Percentiles rank a stretch among this genome's conserved stretches.
Evolutionary conservation across 805 yeast genomes (phyloP).

Genomic region (Wickerhamomyces sydowiorum): DNA sequence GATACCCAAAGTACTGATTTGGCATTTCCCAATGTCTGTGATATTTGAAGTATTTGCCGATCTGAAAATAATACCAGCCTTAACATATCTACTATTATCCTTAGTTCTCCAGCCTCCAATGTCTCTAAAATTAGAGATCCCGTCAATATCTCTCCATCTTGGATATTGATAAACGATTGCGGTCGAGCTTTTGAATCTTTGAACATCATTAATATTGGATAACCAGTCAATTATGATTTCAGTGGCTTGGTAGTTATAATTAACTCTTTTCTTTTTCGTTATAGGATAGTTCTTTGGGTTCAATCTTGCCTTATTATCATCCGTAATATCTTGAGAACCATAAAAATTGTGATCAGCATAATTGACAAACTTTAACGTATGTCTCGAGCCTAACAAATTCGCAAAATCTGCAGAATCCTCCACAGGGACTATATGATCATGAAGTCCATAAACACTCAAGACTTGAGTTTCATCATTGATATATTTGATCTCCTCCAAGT

Average conservation of each 20-base stretch:
- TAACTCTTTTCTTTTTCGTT: constrained; percentile 40
- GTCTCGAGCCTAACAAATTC: constrained; percentile 49
- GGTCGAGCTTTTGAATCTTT: constrained; percentile 41
- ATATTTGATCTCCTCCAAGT: constrained; percentile 34
- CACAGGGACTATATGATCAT: constrained; percentile 61
- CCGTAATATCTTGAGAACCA: constrained; percentile 38
- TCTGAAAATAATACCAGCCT: constrained; percentile 51
- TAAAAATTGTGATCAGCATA: constrained; percentile 80
- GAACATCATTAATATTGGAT: constrained; percentile 39
- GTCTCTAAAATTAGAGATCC: constrained; percentile 71
- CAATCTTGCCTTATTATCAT: constrained; percentile 22
- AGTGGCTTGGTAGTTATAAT: constrained; percentile 52
- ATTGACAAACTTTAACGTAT: constrained; percentile 50
- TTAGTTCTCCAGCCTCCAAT: constrained; percentile 63
- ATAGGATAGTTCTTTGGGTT: constrained; percentile 39
- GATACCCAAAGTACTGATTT: constrained; percentile 34
- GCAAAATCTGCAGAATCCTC: constrained; percentile 57
- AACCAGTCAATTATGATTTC: constrained; percentile 45
- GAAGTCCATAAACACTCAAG: constrained; percentile 64
- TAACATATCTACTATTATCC: constrained; percentile 35
- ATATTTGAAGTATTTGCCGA: constrained; percentile 55
- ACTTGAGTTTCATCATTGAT: constrained; percentile 46
- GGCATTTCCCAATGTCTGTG: constrained; percentile 45
- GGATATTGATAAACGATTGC: constrained; percentile 33
- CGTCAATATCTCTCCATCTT: constrained; percentile 61